Base-by-base conservation (phyloP, 2,329 filamentous ascomycete species). In the Alternaria viburni region DNA sequence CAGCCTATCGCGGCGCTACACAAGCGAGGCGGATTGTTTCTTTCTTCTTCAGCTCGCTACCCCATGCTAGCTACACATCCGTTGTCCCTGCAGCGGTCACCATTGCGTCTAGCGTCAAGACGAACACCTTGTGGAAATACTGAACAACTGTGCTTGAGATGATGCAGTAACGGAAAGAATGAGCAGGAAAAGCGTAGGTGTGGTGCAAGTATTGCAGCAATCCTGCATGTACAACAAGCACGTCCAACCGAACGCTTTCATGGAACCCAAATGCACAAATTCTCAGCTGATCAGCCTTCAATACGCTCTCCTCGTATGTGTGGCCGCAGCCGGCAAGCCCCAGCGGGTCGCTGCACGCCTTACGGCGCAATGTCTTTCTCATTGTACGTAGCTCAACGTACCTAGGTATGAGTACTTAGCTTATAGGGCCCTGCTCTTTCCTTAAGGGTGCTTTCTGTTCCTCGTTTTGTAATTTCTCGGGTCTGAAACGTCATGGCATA, bases 291-390 rank as follows among this genome's bases (percentile, higher is more conserved):
- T 50, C 60, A 55, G 32, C 56, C 56, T 30, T 32, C 46, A 44
- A 54, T 62, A 41, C 51, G n/a, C 36, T 17, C 21, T 17, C 49
- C 44, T 46, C 60, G 57, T 54, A 54, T 55, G 17, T 28, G 21
- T 49, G 54, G 50, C 45, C 28, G 55, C 25, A 50, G 44, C 32
- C 32, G 59, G 60, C 44, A 62, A 62, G 60, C 60, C 60, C 17
- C 60, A 59, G 60, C 25, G 60, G 60, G 60, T 43, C 59, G 19
- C 25, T 59, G 60, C 50, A 19, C 60, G 60, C 56, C 60, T 50
- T 17, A 54, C 26, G 26, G 60, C 32, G 17, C 49, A 44, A 6
- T 32, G 23, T 43, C 36, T 28, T 36, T 54, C 50, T 44, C 43
- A 54, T 54, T 46, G 47, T 23, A 55, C 32, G 44, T 36, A 45